Percentiles rank a stretch among this genome's conserved stretches.
Evolutionary conservation across 1,284 basidiomycete species (phyloP).

Genomic region (Trichosporon sp.): DNA sequence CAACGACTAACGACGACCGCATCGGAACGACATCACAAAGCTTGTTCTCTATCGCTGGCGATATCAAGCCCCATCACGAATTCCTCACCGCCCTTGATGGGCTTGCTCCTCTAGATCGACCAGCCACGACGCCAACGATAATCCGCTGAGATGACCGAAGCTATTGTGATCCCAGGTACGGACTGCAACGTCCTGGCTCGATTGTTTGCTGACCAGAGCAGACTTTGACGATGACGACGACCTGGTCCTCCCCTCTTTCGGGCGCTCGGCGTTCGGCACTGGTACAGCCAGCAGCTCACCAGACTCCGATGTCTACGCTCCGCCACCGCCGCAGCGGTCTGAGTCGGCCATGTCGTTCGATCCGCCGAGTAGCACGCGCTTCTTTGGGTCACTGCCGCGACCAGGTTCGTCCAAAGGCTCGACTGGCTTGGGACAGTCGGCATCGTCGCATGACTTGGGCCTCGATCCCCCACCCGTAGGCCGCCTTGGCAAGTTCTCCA

Average conservation of each 20-base stretch:
- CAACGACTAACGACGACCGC: not conserved
- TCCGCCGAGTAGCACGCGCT: conserved; percentile 8
- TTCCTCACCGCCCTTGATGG: not conserved
- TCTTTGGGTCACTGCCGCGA: not conserved
- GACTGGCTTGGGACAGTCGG: conserved; percentile 4
- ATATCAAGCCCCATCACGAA: not conserved
- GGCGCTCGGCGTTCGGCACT: conserved; percentile 22
- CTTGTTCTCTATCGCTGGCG: not conserved
- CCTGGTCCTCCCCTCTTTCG: conserved; percentile 30
- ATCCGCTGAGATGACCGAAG: conserved; percentile 13
- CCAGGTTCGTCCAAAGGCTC: not conserved
- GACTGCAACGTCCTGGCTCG: not conserved
- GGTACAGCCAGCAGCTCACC: conserved; percentile 12
- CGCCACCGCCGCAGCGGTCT: conserved; percentile 25
- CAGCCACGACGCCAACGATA: not conserved
- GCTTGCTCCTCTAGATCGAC: not conserved
- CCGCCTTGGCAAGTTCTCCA: conserved; percentile 38
- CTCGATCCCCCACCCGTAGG: conserved; percentile 1
- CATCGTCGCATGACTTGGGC: conserved; percentile 12
- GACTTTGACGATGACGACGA: conserved; percentile 45
- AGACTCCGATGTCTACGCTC: conserved; percentile 9
- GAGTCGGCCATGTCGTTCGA: conserved; percentile 28
- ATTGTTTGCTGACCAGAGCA: conserved; percentile 7
- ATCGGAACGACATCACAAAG: not conserved
- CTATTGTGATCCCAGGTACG: conserved; percentile 45